Evolutionary conservation across 1,284 basidiomycete species (phyloP), one percentile per base, ranked within the genome.

Genomic region (Ganoderma multipileum): DNA sequence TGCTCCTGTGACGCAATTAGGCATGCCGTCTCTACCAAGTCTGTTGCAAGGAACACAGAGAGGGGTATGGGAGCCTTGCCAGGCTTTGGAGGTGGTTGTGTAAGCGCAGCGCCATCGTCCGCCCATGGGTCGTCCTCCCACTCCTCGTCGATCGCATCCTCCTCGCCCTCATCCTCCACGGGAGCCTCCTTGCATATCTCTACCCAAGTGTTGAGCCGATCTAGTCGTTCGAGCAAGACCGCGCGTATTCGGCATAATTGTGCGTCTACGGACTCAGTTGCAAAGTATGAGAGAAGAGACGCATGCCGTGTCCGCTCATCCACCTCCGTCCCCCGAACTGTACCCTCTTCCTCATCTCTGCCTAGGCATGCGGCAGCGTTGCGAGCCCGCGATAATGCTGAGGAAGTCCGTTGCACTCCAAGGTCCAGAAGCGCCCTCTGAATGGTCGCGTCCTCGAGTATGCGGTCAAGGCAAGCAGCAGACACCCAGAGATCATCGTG

Each of bases 91-190:
- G 68, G 42, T 23, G 71, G 67, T 18, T 59, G 58, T 9, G 77
- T 72, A 66, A 73, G 72, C 52, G 67, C 79, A 66, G 68, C 77
- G 36, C 76, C 77, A 44, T 79, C 77, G 11, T 91, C 88, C 26
- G 83, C 90, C 93, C 93, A 96, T 12, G 94, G 93, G 79, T 96
- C 94, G 75, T 95, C 94, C 74, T 91, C 89, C 89, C 89, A 92
- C 73, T 89, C 90, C 44, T 81, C 84, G 64, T 89, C 88, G 42
- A 82, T 78, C 5, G 67, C 70, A 28, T 74, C 76, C 61, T 74
- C 74, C 12, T 61, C 73, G 23, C n/a, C 61, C 47, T 73, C 72
- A 14, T 73, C 73, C 33, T 74, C 68, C 26, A 76, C 71, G 11
- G 84, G 78, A 9, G 81, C 71, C 20, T 78, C 81, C 70, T 84